A percentile compares a stretch with the other conserved stretches of the same genome.
phyloP scores from a whole-genome alignment of 2,329 filamentous ascomycete species.

The Fusarium bulbicola region DNA sequence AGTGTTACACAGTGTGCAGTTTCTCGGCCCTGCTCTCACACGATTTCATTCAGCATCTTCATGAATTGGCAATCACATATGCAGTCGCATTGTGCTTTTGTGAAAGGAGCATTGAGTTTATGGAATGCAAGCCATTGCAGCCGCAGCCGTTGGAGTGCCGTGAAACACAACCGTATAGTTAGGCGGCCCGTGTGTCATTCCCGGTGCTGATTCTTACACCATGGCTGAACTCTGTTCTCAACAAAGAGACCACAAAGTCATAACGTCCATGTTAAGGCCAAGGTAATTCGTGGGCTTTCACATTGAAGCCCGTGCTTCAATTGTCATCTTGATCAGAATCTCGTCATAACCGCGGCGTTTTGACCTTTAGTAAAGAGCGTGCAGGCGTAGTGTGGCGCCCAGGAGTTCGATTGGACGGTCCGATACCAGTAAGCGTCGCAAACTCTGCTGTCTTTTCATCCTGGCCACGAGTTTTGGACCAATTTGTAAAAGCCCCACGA shows the following conservation, averaged over 20 bases:
- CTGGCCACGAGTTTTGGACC: conserved; percentile 1
- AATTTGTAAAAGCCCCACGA: not conserved
- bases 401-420: not conserved
- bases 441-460: not conserved
- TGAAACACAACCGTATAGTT: conserved; percentile 11
- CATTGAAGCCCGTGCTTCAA: conserved; percentile 1
- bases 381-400: conserved; percentile 16
- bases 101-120: not conserved
- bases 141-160: conserved; percentile 21
- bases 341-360: conserved; percentile 14
- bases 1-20: not conserved
- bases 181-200: conserved; percentile 24
- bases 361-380: conserved; percentile 26
- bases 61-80: not conserved
- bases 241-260: not conserved
- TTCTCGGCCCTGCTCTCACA: not conserved
- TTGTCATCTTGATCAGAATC: conserved; percentile 7
- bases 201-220: conserved; percentile 12
- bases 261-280: not conserved
- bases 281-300: not conserved
- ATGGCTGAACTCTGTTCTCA: conserved; percentile 29
- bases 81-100: not conserved
- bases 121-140: conserved; percentile 12
- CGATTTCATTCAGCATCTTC: not conserved
- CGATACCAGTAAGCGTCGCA: conserved; percentile 2